Evolutionary conservation across 2,329 filamentous ascomycete genomes (phyloP), one percentile per base, ranked within the genome.

Genomic region (Colletotrichum magnum): DNA sequence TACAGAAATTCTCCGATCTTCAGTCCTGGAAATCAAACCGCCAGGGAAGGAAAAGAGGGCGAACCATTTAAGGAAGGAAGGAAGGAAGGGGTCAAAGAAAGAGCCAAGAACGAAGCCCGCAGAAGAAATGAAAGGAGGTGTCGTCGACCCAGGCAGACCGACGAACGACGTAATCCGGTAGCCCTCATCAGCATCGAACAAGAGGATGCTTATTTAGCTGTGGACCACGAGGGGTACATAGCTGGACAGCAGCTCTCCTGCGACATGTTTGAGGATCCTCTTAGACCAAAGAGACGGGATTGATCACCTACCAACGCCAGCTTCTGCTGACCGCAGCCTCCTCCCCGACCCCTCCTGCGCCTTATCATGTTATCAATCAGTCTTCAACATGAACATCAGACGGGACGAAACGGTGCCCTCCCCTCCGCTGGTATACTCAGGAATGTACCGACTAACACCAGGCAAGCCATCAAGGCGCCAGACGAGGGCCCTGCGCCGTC

Each of bases 181-280:
- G 6, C 7, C 15, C 5, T 48, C 18, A 48, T 48, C 7, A 48
- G 21, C 45, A 24, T 48, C 21, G 21, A 48, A 48, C 45, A 10
- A 36, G 4, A 10, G 7, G 32, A 36, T 36, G 32, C 10, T 6
- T 36, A 36, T 36, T 36, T 3, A 1, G 7, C 32, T 10, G 32
- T 36, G 32, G 32, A 36, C 10, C 9, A 36, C 7, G 32, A 10
- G 32, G 28, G 32, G 41, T 15, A 18, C 18, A 18, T 18, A 12
- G 16, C 41, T 43, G 18, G 43, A 52, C 32, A 26, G n/a, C 48
- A 26, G 47, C 48, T 32, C 58, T 58, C 39, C 47, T 68, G 65
- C 60, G 60, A 68, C 60, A 64, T 58, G 65, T 68, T 64, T 58
- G 60, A 68, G 60, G 45, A 53, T 50, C 48, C 9, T 7, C 13